These are phyloP conservation scores for Heritiera fomes DNA, from an alignment of 345 rosid genomes.

Conservation along the genomic window DNA sequence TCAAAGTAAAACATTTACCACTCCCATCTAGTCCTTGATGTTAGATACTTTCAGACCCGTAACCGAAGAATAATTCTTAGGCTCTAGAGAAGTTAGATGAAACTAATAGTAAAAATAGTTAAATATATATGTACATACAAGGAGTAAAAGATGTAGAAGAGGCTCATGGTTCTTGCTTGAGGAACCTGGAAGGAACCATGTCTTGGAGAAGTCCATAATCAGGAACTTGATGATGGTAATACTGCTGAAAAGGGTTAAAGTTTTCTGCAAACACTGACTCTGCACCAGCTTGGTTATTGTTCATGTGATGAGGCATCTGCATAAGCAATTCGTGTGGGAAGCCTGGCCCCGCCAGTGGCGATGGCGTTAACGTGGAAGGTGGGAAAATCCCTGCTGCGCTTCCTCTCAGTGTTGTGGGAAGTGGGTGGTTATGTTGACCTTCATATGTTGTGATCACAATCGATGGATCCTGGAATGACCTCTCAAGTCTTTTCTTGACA, in stretches of 20 bases:
- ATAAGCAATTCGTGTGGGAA: conserved; percentile 43
- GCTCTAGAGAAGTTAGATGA: conserved; percentile 16
- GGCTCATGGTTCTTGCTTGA: conserved; percentile 51
- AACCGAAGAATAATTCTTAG: conserved; percentile 9
- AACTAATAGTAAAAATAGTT: not conserved
- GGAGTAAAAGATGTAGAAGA: not conserved
- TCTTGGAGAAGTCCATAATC: conserved; percentile 83
- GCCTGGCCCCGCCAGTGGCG: conserved; percentile 35
- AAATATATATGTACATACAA: not conserved
- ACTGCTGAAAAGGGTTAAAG: conserved; percentile 30
- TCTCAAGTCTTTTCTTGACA: conserved; percentile 91
- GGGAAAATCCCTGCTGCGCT: conserved; percentile 52
- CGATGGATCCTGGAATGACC: conserved; percentile 87
- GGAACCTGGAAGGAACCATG: conserved; percentile 66
- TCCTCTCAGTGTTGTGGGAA: conserved; percentile 71
- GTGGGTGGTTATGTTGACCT: conserved; percentile 82
- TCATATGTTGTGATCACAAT: conserved; percentile 87
- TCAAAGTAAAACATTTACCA: conserved; percentile 7
- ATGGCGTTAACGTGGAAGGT: conserved; percentile 35
- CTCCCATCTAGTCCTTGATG: not conserved
- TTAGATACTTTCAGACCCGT: not conserved
- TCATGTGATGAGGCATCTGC: conserved; percentile 35
- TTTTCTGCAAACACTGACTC: conserved; percentile 35
- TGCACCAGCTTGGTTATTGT: conserved; percentile 18
- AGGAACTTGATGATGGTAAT: conserved; percentile 44